phyloP scores from a whole-genome alignment of 2,329 filamentous ascomycete genomes.

The Ustulina deusta region DNA sequence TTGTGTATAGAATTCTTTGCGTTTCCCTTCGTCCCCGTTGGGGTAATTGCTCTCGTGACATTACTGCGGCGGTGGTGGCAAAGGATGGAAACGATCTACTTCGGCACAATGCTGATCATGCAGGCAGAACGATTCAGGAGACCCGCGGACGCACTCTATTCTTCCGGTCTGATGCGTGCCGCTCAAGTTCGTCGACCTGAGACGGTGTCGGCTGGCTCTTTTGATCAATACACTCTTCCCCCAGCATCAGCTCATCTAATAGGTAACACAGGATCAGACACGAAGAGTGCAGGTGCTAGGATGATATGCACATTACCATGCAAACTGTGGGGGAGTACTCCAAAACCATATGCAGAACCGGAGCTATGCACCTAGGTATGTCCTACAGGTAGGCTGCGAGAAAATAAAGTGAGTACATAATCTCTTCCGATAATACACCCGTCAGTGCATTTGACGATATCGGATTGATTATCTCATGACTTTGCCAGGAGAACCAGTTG shows the following conservation, averaged over 20 bases:
- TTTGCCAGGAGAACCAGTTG: conserved; percentile 6
- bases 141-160: conserved; percentile 4
- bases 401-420: not conserved
- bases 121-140: conserved; percentile 20
- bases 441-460: conserved; percentile 7
- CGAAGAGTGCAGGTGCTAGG: conserved; percentile 25
- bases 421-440: conserved; percentile 13
- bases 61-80: conserved; percentile 57
- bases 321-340: conserved; percentile 24
- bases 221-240: conserved; percentile 24
- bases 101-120: conserved; percentile 18
- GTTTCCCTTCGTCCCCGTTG: conserved; percentile 56
- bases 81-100: conserved; percentile 49
- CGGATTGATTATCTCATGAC: conserved; percentile 1
- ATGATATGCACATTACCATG: conserved; percentile 16
- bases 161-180: conserved; percentile 17
- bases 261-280: conserved; percentile 22
- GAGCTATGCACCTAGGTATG: conserved; percentile 22
- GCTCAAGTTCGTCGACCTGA: conserved; percentile 17
- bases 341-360: conserved; percentile 22
- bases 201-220: conserved; percentile 4
- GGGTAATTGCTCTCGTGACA: conserved; percentile 60
- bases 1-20: conserved; percentile 61
- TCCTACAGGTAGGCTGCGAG: too few relatives aligned
- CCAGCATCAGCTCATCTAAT: conserved; percentile 27